Evolutionary conservation across 2,329 filamentous ascomycete species (phyloP).

Genomic region (Aureobasidium lini): DNA sequence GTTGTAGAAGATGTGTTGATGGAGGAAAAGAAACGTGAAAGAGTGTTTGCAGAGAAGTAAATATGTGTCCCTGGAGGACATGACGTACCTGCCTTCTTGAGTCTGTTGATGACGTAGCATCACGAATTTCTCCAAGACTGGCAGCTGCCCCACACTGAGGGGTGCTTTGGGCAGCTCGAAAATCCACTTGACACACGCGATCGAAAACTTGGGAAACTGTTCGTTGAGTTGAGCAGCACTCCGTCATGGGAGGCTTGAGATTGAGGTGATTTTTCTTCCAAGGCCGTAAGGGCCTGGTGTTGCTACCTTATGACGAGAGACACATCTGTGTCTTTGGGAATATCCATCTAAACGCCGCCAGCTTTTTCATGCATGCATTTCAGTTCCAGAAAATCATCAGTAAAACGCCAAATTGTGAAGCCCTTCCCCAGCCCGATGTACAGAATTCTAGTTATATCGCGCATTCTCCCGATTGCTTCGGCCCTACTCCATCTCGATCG

Average conservation of each 20-base stretch:
- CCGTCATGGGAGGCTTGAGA: slow-evolving; percentile 7
- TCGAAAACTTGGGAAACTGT: slow-evolving; percentile 1
- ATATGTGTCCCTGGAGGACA: slow-evolving; percentile 3
- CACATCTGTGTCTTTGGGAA: background rate
- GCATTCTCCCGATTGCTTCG: slow-evolving; percentile 8
- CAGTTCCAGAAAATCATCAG: slow-evolving; percentile 11
- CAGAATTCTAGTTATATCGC: slow-evolving; percentile 5
- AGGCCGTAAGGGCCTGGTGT: background rate
- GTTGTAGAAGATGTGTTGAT: slow-evolving; percentile 8
- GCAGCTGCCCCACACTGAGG: background rate
- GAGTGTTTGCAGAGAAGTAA: slow-evolving; percentile 10
- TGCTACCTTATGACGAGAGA: slow-evolving; percentile 6
- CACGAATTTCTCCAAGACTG: background rate
- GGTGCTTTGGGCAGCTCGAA: slow-evolving; percentile 7
- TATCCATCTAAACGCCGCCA: slow-evolving; percentile 9
- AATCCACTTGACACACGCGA: slow-evolving; percentile 11
- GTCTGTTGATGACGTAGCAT: background rate
- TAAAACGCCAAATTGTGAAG: slow-evolving; percentile 2
- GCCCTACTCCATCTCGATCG: slow-evolving; percentile 64
- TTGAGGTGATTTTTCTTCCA: background rate
- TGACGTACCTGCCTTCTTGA: background rate
- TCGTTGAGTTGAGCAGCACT: slow-evolving; percentile 6
- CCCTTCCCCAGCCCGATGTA: background rate
- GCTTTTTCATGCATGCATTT: slow-evolving; percentile 12
- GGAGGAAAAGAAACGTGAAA: slow-evolving; percentile 6